Evolutionary conservation across 2,329 filamentous ascomycete species (phyloP), one percentile per base, ranked within the genome.

Genomic region (Xylariomycetidae sp.): DNA sequence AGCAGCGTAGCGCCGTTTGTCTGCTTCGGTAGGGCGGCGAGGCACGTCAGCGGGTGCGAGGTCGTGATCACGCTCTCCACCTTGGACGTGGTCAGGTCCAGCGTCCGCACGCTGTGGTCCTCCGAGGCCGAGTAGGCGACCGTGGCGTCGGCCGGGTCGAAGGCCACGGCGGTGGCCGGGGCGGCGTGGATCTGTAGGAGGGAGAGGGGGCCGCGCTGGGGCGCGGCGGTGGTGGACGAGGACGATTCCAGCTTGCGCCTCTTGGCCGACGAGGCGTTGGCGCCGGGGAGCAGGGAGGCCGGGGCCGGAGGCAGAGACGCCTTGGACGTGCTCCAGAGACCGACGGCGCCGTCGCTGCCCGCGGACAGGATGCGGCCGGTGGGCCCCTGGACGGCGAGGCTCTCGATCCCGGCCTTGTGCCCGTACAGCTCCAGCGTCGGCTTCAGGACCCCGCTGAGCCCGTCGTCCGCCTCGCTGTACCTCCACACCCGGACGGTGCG

Each of bases 61-160:
- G 88, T 92, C 1, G 85, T 85, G 36, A 92, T 74, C 4, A 86
- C 87, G 54, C 87, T 86, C 26, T 97, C 88, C 38, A 86, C 76
- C 17, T 71, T 68, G 34, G 77, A 72, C 1, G 90, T 96, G 0
- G 88, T 82, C 29, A 98, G 73, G 66, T 98, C 92, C 66, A 94
- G 85, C 0, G 92, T 97, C 44, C 83, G 82, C 48, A 97, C 69
- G 1, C 85, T 85, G 69, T 95, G 89, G 66, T 98, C 94, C 66
- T 86, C 85, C 13, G 88, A 94, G 15, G 82, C 80, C 2, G 88
- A 90, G 69, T 98, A 97, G 29, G 85, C 90, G 25, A 96, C 87
- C 11, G 87, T 95, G 9, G 80, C 64, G 62, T 97, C 90, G 34
- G 78, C 72, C 4, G 82, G 82, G 61, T 94, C 87, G 67, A 98